Evolutionary conservation across 1,139 yeast genomes (phyloP), one percentile per base, ranked within the genome.

Genomic region (Lodderomyces orthopsilosis): DNA sequence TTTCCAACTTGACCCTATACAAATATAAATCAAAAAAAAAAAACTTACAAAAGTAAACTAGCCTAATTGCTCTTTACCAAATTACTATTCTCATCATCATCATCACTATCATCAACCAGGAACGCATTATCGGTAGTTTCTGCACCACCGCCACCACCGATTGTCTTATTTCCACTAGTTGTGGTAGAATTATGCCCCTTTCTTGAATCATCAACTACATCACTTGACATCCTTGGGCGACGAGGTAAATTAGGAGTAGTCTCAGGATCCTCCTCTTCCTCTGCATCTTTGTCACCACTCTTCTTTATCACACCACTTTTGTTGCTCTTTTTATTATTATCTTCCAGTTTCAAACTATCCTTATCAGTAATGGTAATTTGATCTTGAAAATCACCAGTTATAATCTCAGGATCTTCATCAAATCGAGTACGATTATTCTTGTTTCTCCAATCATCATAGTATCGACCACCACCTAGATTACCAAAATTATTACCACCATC

Each of bases 91-190:
- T 36, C 54, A 23, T 78, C 82, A 43, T 84, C 90, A 45, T 84
- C 91, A 52, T 86, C 94, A 57, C 85, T 80, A 54, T 85, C 93
- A 42, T 86, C 87, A 37, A 86, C 85, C 56, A 84, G 74, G 58
- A 86, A 86, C 1, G 90, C 87, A 55, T 84, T 39, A 15, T 24
- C 17, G 2, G 21, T 21, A 28, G 14, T 30, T 10, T 10, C 17
- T 13, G 38, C 27, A 44, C 57, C 56, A 19, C 10, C 27, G 22
- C 37, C 30, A 13, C 56, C 51, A 5, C 13, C 51, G 53, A 33
- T 63, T 2, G 34, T 44, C 38, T 46, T 30, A 8, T 14, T 36
- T 17, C 27, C 27, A 15, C 34, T 19, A 6, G 42, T 32, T 12
- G 41, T 44, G 6, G 49, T 40, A 13, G 34, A 15, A 15, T 5